Percentiles rank a stretch among this genome's conserved stretches.
phyloP scores from a whole-genome alignment of 1,139 yeast species.

The Zygoascus hellenicus region DNA sequence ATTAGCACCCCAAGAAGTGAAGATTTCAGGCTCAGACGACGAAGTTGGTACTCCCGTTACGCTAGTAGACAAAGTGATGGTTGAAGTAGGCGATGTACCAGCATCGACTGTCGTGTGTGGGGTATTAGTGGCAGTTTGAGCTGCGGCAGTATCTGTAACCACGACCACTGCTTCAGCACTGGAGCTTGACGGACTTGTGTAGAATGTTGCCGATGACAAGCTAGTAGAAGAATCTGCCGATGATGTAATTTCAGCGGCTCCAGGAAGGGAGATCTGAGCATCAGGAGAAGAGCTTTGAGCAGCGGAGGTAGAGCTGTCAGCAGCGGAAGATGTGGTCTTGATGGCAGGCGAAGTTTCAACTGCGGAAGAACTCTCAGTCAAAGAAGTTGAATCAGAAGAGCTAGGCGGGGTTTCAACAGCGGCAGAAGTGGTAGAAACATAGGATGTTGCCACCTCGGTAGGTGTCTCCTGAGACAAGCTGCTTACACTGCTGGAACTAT shows the following conservation, averaged over 20 bases:
- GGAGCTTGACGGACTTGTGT: background rate
- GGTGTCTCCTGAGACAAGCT: background rate
- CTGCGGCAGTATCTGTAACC: background rate
- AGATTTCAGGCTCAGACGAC: background rate
- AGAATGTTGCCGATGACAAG: background rate
- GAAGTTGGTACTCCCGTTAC: background rate
- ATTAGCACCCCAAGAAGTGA: constrained; percentile 1
- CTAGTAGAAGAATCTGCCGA: background rate
- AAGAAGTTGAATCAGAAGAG: background rate
- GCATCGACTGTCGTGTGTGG: constrained; percentile 1
- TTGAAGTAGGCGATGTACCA: background rate
- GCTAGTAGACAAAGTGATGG: constrained; percentile 2
- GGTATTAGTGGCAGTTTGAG: background rate
- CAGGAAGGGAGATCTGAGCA: background rate
- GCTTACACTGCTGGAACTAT: constrained; percentile 3
- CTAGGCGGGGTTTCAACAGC: background rate
- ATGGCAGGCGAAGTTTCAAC: background rate
- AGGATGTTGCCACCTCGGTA: background rate
- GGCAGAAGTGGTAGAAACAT: constrained; percentile 7
- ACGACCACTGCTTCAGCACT: too few species aligned
- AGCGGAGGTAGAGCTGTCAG: background rate
- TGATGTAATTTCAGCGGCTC: background rate
- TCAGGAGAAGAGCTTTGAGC: background rate
- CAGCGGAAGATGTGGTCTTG: background rate
- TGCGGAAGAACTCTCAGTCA: background rate